Evolutionary conservation across 2,329 filamentous ascomycete species (phyloP).

Genomic region (Juglanconis oblonga): DNA sequence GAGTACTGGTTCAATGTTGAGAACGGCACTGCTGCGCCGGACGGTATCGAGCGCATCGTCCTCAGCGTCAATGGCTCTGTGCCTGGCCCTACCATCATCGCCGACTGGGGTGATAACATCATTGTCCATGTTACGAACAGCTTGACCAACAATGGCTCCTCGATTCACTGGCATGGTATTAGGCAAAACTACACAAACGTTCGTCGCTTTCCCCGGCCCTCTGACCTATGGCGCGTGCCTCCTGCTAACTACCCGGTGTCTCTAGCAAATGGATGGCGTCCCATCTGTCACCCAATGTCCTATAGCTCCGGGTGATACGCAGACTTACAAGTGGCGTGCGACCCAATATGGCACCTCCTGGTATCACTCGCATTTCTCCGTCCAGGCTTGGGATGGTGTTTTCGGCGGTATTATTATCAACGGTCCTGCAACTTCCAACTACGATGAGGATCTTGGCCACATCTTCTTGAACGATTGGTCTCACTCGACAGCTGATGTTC

Average conservation of each 20-base stretch:
- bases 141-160: constrained; percentile 53
- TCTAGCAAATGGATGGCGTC: constrained; percentile 52
- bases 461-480: constrained; percentile 60
- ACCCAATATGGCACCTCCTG: constrained; percentile 33
- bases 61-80: constrained; percentile 54
- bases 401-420: constrained; percentile 60
- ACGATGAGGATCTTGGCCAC: constrained; percentile 61
- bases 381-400: constrained; percentile 54
- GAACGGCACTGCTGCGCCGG: constrained; percentile 39
- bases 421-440: constrained; percentile 55
- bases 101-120: constrained; percentile 60
- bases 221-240: constrained; percentile 15
- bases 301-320: constrained; percentile 45
- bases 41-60: constrained; percentile 40
- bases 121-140: constrained; percentile 61
- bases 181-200: constrained; percentile 61
- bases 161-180: constrained; percentile 67
- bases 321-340: constrained; percentile 59
- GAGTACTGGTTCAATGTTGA: constrained; percentile 46
- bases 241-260: constrained; percentile 11
- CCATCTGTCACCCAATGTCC: constrained; percentile 47
- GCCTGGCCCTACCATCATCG: constrained; percentile 57
- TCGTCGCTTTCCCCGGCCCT: constrained; percentile 23
- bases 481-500: constrained; percentile 31
- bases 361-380: constrained; percentile 43